Percentiles rank a stretch among this genome's conserved stretches.
phyloP scores from a whole-genome alignment of 139 green algal genomes.

The Penium margaritaceum region DNA sequence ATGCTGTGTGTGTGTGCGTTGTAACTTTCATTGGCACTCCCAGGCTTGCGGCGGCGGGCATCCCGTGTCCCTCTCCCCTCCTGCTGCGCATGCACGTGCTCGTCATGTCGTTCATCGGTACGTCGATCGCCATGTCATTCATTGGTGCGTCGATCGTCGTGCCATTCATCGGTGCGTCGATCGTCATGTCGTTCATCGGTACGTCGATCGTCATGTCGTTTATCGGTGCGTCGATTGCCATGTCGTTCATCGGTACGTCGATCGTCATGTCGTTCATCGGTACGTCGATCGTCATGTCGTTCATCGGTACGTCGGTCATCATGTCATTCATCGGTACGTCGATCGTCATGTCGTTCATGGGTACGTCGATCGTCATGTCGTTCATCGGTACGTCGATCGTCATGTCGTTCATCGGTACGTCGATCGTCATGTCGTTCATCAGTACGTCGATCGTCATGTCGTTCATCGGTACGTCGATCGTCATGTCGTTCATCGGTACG shows the following conservation, averaged over 20 bases:
- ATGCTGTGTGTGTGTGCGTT: not conserved
- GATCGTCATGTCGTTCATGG: conserved; percentile 4
- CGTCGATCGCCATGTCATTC: not conserved
- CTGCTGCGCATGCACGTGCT: conserved; percentile 87
- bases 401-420: not conserved
- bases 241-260: not conserved
- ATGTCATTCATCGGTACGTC: conserved; percentile 12
- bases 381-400: not conserved
- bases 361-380: not conserved
- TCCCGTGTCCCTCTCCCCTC: conserved; percentile 70
- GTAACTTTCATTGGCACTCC: not conserved
- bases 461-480: not conserved
- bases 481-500: not conserved
- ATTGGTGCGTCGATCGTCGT: not conserved
- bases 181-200: not conserved
- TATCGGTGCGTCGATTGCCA: not conserved
- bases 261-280: not conserved
- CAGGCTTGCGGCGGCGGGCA: conserved; percentile 58
- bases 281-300: not conserved
- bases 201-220: not conserved
- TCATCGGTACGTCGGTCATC: not conserved
- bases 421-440: not conserved
- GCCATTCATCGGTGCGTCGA: not conserved
- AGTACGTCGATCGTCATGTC: not conserved
- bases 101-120: conserved; percentile 82